Conservation (phyloP, 371 early-diverging fungal species). For the Rhizopus microsporus region DNA sequence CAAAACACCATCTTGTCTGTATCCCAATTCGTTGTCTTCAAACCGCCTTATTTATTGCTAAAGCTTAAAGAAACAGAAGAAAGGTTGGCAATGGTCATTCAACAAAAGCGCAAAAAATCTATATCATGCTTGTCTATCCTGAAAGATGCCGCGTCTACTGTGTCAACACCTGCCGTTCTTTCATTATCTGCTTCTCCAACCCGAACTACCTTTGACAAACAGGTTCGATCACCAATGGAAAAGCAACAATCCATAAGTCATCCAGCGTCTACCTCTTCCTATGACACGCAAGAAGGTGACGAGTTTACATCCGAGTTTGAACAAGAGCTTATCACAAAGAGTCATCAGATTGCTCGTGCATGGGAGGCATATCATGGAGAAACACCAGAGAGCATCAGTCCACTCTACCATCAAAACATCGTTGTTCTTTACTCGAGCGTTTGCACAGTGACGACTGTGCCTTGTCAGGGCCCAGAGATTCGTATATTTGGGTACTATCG, state of each 20-base stretch:
- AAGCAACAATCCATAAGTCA: neutral
- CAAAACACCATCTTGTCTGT: constrained; percentile 77
- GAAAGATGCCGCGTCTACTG: constrained; percentile 4
- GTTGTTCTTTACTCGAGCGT: constrained; percentile 75
- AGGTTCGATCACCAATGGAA: neutral
- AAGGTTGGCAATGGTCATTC: constrained; percentile 28
- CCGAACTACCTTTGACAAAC: constrained; percentile 29
- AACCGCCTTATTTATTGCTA: constrained; percentile 80
- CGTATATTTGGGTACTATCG: constrained; percentile 85
- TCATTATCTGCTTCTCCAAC: constrained; percentile 29
- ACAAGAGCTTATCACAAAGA: constrained; percentile 52
- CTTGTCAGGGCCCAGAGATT: constrained; percentile 80
- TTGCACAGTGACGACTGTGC: constrained; percentile 63
- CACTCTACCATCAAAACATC: constrained; percentile 77
- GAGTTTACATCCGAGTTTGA: constrained; percentile 30
- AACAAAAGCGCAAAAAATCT: constrained; percentile 22
- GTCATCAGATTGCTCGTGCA: constrained; percentile 50
- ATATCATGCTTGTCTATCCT: constrained; percentile 12
- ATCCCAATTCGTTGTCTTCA: constrained; percentile 83
- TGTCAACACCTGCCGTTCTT: constrained; percentile 1
- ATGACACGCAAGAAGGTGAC: constrained; percentile 2
- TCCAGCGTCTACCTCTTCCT: neutral
- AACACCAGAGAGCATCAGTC: constrained; percentile 60
- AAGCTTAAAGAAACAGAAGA: constrained; percentile 68
- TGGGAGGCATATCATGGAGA: constrained; percentile 64